Base-by-base conservation (phyloP, 805 yeast species). In the Metschnikowia santaceciliae region DNA sequence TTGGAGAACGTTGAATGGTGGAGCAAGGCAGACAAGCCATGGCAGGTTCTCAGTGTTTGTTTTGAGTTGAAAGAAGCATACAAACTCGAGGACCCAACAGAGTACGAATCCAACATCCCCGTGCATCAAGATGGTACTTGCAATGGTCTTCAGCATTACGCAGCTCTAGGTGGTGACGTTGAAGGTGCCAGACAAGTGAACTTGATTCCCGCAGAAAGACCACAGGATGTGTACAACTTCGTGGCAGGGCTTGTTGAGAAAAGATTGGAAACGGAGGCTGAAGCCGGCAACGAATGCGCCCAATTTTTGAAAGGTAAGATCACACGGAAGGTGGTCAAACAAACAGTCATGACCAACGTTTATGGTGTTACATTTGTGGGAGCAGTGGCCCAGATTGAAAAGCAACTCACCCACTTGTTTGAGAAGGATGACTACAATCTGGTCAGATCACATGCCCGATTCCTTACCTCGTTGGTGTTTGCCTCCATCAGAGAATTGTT, bases 271-370 rank as follows among this genome's bases (percentile, higher is more conserved):
- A 64, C 66, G 11, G 87, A 81, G 36, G 81, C 81, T 5, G 79
- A 66, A 10, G 68, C 70, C 2, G 87, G 84, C 8, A 75, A 79
- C 53, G 77, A 76, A 49, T 67, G 69, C 49, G 92, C 91, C 1
- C 51, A 62, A n/a, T 65, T 71, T 33, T 69, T 87, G 38, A 73
- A 78, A 50, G 87, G 84, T 47, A 78, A 82, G 53, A 80, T 92
- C 51, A 79, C 84, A 17, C 80, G 99, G 60, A 92, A 92, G 64
- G 85, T 94, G 42, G 96, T 94, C 35, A 92, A 92, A 65, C 99
- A 92, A 66, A 90, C 99, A 0, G 98, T 92, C 23, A 92, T 92
- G 99, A 92, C 99, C 0, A 91, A 90, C 62, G 99, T 92, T 35
- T 92, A 92, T 65, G 99, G 99, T 61, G 99, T 92, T 11, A 92